These are phyloP conservation scores for Daldinia sp. DNA, from an alignment of 2,329 filamentous ascomycete species.

Conservation along the genomic window DNA sequence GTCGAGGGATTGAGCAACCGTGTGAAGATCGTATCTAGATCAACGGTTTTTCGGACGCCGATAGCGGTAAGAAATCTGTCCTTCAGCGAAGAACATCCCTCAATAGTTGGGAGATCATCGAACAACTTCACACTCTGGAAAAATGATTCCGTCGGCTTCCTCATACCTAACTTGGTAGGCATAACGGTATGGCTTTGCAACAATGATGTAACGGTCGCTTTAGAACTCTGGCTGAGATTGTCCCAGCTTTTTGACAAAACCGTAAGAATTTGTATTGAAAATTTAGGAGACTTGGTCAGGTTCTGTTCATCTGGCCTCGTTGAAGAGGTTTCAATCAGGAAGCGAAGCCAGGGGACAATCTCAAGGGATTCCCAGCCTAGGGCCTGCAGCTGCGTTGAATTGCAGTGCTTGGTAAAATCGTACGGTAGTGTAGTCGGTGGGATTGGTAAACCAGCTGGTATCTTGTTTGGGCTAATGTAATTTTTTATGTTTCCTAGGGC, in stretches of 20 bases:
- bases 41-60: constrained; percentile 94
- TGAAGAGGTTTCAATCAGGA: constrained; percentile 76
- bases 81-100: constrained; percentile 81
- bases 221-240: constrained; percentile 74
- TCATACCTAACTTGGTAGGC: constrained; percentile 93
- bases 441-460: constrained; percentile 83
- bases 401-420: constrained; percentile 80
- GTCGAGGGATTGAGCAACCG: constrained; percentile 76
- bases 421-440: constrained; percentile 87
- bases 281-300: constrained; percentile 77
- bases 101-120: constrained; percentile 88
- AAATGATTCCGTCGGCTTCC: constrained; percentile 84
- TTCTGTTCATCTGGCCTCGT: constrained; percentile 73
- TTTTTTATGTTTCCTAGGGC: constrained; percentile 79
- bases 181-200: constrained; percentile 80
- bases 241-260: constrained; percentile 94
- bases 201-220: constrained; percentile 71
- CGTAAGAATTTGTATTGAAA: constrained; percentile 80
- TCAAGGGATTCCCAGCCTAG: constrained; percentile 90
- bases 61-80: constrained; percentile 88
- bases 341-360: constrained; percentile 86
- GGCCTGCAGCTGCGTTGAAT: constrained; percentile 75
- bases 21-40: constrained; percentile 92
- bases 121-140: constrained; percentile 95
- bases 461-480: constrained; percentile 81